Base-by-base conservation (phyloP, 228 moss, liverwort and hornwort species). In the Sphagnum magellanicum region DNA sequence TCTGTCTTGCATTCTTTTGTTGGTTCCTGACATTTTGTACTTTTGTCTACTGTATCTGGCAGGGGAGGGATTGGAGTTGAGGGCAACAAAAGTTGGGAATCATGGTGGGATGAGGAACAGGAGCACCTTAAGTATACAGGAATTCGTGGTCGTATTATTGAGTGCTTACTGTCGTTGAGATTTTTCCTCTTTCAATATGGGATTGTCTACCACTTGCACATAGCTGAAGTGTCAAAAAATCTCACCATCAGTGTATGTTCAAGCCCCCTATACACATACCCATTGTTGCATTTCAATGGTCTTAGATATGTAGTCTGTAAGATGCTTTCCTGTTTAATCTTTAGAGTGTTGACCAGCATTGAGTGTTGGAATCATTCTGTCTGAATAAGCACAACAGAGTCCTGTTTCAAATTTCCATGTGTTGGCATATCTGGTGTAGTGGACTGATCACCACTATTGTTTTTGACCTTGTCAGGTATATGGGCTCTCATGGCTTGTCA, bases 101-200 rank as follows among this genome's bases (percentile, higher is more conserved):
- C 79, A n/a, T 86, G 85, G 85, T 86, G 85, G 85, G 74, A 64
- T 16, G 81, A 81, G 53, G 81, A 86, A 53, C 85, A 81, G 74
- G 79, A 79, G 14, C 85, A 86, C 65, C 72, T 86, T 5, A 59
- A 75, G 63, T 60, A 74, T 66, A 86, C 85, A 13, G 85, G 85
- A 61, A 50, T 79, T 49, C 66, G 76, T n/a, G 85, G 85, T 61
- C 76, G 81, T 8, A 59, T 81, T 9, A 71, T 76, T 58, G 85
- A 86, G 64, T 69, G 81, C 51, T 60, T 86, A 50, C 75, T 86
- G 46, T 79, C 81, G 12, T 68, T 81, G 55, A 81, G 85, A 11
- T 86, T 86, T 64, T 57, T 86, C 5, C 50, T 81, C 16, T 86
- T 79, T 16, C 85, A 86, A 76, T 86, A 79, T 68, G 85, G 85